A percentile compares a stretch with the other conserved stretches of the same genome.
Conservation (phyloP, 805 yeast genomes). For the Ascoidea rubescens region DNA sequence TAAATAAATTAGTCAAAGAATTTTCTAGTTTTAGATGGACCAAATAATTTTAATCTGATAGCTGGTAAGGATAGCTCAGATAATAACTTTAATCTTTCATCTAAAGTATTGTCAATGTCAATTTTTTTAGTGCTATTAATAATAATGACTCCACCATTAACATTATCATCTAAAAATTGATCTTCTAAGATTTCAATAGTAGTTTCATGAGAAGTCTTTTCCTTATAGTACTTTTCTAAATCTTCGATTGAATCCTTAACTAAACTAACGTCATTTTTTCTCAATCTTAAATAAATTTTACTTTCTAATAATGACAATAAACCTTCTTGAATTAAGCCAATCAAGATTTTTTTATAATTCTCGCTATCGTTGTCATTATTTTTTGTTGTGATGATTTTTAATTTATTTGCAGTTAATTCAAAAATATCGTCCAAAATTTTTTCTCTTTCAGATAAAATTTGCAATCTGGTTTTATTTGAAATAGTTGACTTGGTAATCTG, state of each 20-base stretch:
- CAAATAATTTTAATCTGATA: constrained; percentile 79
- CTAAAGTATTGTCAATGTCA: constrained; percentile 83
- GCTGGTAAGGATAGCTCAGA: constrained; percentile 84
- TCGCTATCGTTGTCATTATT: constrained; percentile 25
- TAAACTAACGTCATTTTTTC: constrained; percentile 45
- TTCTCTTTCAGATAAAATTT: constrained; percentile 78
- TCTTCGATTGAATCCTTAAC: constrained; percentile 43
- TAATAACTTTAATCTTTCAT: constrained; percentile 79
- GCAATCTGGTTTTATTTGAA: constrained; percentile 88
- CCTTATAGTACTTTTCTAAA: constrained; percentile 31
- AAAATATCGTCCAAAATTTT: constrained; percentile 64
- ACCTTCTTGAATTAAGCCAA: constrained; percentile 70
- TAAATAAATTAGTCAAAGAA: constrained; percentile 53
- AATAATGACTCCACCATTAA: constrained; percentile 71
- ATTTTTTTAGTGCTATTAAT: constrained; percentile 66
- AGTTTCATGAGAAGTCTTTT: constrained; percentile 20
- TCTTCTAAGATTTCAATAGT: constrained; percentile 42
- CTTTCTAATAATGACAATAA: constrained; percentile 63
- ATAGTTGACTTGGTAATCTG: constrained; percentile 93
- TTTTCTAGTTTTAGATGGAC: constrained; percentile 74
- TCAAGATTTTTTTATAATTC: constrained; percentile 51
- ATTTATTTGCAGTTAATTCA: constrained; percentile 48
- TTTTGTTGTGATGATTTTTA: constrained; percentile 38
- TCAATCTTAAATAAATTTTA: constrained; percentile 47
- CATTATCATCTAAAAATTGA: constrained; percentile 42